A percentile compares a stretch with the other conserved stretches of the same genome.
Conservation (phyloP, 2,329 filamentous ascomycete genomes). For the Cladorrhinum sp. region DNA sequence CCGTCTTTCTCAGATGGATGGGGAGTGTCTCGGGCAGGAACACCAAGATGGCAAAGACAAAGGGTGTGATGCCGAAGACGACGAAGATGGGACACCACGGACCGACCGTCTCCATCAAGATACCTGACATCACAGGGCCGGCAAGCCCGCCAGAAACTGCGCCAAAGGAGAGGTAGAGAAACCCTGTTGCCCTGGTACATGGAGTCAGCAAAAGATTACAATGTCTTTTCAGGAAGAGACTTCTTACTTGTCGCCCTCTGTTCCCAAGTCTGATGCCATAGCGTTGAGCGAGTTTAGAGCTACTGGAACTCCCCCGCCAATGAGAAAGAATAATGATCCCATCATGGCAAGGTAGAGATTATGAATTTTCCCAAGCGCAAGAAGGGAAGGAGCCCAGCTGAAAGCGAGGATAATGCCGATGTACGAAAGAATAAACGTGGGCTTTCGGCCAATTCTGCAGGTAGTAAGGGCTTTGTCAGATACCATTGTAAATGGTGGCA, state of each 20-base stretch:
- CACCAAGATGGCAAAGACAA: conserved; percentile 16
- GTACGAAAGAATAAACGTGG: conserved; percentile 21
- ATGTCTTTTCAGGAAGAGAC: too few species aligned
- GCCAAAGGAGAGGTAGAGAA: conserved; percentile 23
- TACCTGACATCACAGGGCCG: conserved; percentile 20
- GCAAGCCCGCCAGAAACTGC: conserved; percentile 17
- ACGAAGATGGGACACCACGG: conserved; percentile 22
- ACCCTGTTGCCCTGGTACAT: conserved; percentile 15
- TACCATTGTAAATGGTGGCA: background rate
- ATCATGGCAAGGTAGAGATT: conserved; percentile 17
- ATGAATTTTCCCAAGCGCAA: conserved; percentile 12
- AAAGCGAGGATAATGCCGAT: conserved; percentile 20
- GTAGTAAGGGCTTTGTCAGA: background rate
- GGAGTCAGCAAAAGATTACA: too few species aligned
- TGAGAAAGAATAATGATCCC: conserved; percentile 22
- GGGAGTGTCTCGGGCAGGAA: conserved; percentile 26
- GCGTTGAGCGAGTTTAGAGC: conserved; percentile 23
- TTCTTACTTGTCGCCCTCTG: conserved; percentile 20
- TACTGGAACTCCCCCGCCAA: conserved; percentile 24
- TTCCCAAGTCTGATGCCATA: conserved; percentile 24
- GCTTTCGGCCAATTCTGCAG: conserved; percentile 25
- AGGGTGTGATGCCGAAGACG: conserved; percentile 22
- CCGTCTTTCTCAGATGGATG: conserved; percentile 6
- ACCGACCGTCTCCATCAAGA: conserved; percentile 24
- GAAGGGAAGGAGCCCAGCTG: conserved; percentile 18